These are phyloP conservation scores for Xylaria intraflava DNA, from an alignment of 495 filamentous ascomycete species.

Conservation along the genomic window DNA sequence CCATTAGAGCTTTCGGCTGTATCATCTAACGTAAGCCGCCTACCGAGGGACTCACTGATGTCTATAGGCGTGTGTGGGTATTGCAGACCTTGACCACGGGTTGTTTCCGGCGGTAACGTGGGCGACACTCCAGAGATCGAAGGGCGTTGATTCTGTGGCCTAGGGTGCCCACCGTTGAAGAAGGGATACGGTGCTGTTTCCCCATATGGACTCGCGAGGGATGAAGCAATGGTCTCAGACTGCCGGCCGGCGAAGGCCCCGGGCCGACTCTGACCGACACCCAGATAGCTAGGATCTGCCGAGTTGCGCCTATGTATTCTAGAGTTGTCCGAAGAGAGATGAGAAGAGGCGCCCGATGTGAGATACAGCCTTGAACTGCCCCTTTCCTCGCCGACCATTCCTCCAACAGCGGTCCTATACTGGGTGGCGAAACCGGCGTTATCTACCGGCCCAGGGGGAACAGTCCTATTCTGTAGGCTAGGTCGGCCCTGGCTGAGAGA, in stretches of 20 bases:
- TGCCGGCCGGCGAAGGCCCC: constrained; percentile 14
- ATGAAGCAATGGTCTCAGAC: constrained; percentile 8
- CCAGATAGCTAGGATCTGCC: constrained; percentile 14
- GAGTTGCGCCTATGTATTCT: constrained; percentile 19
- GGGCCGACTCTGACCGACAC: constrained; percentile 13
- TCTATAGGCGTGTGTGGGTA: constrained; percentile 8
- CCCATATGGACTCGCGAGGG: constrained; percentile 12
- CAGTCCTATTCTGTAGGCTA: constrained; percentile 7
- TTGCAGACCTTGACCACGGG: constrained; percentile 10
- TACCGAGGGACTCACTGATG: constrained; percentile 13
- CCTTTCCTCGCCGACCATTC: not conserved
- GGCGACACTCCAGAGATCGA: constrained; percentile 17
- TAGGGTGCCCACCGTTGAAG: constrained; percentile 3
- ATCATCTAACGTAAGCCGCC: constrained; percentile 13
- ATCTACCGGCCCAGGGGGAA: constrained; percentile 17
- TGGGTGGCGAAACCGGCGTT: not conserved
- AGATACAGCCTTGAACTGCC: not conserved
- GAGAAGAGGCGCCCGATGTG: not conserved
- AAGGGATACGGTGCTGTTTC: constrained; percentile 14
- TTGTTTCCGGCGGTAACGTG: constrained; percentile 11
- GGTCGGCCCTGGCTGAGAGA: constrained; percentile 10
- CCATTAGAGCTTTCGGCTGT: constrained; percentile 1
- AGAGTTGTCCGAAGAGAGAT: not conserved
- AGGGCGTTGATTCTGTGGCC: constrained; percentile 13
- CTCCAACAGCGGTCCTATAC: not conserved